Evolutionary conservation across 73 alveolate genomes (phyloP), one percentile per base, ranked within the genome.

Genomic region (Paramecium sexaurelia): DNA sequence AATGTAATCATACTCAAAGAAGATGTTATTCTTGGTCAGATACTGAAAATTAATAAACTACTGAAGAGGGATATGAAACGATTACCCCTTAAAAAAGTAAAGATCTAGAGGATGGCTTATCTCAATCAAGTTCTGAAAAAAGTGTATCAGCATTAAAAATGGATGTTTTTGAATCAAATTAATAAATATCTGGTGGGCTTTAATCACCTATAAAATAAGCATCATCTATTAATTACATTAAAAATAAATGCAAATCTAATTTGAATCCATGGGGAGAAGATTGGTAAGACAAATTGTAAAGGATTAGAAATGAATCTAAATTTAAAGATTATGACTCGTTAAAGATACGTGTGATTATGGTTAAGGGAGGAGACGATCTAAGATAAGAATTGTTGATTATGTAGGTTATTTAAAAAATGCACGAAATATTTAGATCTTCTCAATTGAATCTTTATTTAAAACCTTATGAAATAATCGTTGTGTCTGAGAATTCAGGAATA

Each of bases 301-400:
- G 93, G 39, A 75, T 94, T 24, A 91, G 92, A 91, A 91, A 89
- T 68, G 20, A 90, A 47, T 94, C 99, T 32, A 86, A 93, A 8
- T 97, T 92, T 78, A 90, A 92, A 84, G 43, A 88, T 9, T 97
- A 92, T 55, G 86, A 97, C 86, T 85, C 99, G 33, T 97, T 92
- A 61, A 85, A 86, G 78, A 85, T 98, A 61, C 91, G 94, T 37
- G 94, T 96, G 43, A 82, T 96, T 47, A 98, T 98, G 40, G 98
- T 97, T 57, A 98, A 98, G 84, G 99, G 98, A 15, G 96, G 98
- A 93, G 99, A 98, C 93, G 99, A 98, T 92, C 92, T 98, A 6
- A 88, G 99, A 68, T 96, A 97, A 75, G 99, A 98, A 85, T 89
- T 97, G 17, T 95, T 98, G 26, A 99, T 99, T 37, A 97, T 98